Evolutionary conservation across 2,329 filamentous ascomycete genomes (phyloP), one percentile per base, ranked within the genome.

Genomic region (Verticillium alfalfae): DNA sequence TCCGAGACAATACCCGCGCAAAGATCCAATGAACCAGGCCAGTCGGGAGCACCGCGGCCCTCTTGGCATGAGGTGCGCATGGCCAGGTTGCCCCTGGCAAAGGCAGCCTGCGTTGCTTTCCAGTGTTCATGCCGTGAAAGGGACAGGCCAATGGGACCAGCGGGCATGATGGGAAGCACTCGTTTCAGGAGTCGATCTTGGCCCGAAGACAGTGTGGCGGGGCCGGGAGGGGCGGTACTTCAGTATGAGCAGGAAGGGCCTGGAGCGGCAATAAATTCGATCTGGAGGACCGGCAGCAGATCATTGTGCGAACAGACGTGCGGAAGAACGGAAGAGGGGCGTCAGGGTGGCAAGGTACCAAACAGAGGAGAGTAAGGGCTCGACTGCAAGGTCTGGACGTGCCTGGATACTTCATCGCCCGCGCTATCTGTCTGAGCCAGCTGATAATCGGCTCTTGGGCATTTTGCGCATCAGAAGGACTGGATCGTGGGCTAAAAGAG

Each of bases 141-240:
- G 39, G 10, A 38, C 10, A 12, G 41, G 34, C 58, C 58, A 59
- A 59, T 59, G 41, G 45, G n/a, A 34, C 31, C 16, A 15, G 16
- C 31, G 26, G 58, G n/a, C 26, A 45, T 6, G 58, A 54, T 22
- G 58, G 64, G 61, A 60, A 57, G 59, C 22, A 63, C 63, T 57
- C 15, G 64, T 66, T 66, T 66, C 64, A 66, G 63, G 49, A 65
- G 64, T 65, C 61, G 58, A 66, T 66, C 63, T 63, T n/a, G 52
- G 26, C 39, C 49, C 41, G 63, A 61, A 55, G 59, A 56, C 49
- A 49, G 63, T 61, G 63, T 57, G 63, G 58, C 61, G 60, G 61
- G 60, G 61, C 56, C 61, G 60, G 60, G 49, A 54, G 34, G 41
- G 56, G 26, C 34, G 34, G 36, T 13, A 37, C 2, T 13, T 10